Base-by-base conservation (phyloP, 2,329 filamentous ascomycete species). In the Colletotrichum lindemuthianum region DNA sequence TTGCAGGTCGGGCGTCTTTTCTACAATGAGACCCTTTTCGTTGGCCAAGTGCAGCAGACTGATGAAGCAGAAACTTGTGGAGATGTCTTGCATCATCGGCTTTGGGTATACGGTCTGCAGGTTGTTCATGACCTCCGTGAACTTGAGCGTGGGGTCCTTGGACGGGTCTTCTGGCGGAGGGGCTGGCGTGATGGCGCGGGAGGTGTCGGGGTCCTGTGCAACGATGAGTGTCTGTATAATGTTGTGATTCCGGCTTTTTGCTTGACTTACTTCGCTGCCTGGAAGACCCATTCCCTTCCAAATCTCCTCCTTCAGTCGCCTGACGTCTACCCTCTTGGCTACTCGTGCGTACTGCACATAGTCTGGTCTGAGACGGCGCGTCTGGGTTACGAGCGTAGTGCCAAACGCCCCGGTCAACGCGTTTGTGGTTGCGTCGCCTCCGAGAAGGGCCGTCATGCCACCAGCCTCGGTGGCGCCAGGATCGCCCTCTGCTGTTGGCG, bases 31-130 rank as follows among this genome's bases (percentile, higher is more conserved):
- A 0, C 94, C 94, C 80, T 96, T 95, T 74, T 97, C 94, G 78
- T 97, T 97, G 65, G 94, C 94, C 72, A 97, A 76, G 78, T 97
- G 94, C 69, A 97, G 81, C 63, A 97, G 79, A 72, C 92, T 96
- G 73, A 99, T 99, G 79, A 98, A 99, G 76, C 96, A 97, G 78
- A 81, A 90, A 68, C 87, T 96, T 0, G 96, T 99, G 40, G 93
- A 97, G 72, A 99, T 98, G 77, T 99, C 96, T 66, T 91, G 89
- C 88, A 99, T 92, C 65, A 89, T 88, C 70, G 92, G 85, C 76
- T 92, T 91, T 10, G 93, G 90, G 73, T 99, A 99, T 8, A 97
- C 93, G 5, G 84, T 79, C 74, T 96, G 92, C 50, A 99, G 81
- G 67, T 90, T 90, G 74, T 97, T 96, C 88, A 99, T 96, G 65